phyloP scores from a whole-genome alignment of 1,284 basidiomycete genomes.

The Violaceomyces palustris region DNA sequence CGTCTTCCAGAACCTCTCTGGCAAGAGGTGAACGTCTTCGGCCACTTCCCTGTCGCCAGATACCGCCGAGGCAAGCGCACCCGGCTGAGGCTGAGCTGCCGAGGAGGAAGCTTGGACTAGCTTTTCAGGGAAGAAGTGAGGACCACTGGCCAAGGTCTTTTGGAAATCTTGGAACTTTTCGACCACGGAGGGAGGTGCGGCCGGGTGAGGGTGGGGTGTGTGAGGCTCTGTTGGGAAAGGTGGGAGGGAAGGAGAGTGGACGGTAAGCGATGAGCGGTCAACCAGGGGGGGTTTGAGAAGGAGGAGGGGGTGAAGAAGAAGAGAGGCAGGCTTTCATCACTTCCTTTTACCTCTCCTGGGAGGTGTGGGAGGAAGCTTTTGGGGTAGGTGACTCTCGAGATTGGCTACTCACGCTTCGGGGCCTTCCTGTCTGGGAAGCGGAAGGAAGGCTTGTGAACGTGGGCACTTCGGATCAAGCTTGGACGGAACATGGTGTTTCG shows the following conservation, averaged over 20 bases:
- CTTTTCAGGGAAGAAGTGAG: conserved; percentile 48
- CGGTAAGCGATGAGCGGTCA: background rate
- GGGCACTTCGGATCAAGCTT: conserved; percentile 29
- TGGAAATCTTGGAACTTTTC: conserved; percentile 42
- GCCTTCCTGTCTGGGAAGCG: conserved; percentile 42
- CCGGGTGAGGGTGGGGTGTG: conserved; percentile 46
- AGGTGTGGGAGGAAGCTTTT: background rate
- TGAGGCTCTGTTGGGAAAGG: conserved; percentile 41
- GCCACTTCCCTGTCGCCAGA: conserved; percentile 15
- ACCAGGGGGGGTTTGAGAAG: background rate
- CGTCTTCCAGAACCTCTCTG: conserved; percentile 47
- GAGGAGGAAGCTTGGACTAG: conserved; percentile 8
- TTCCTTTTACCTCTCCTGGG: background rate
- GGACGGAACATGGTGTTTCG: conserved; percentile 25
- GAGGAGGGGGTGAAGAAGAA: background rate
- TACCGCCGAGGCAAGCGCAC: conserved; percentile 4
- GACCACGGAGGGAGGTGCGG: conserved; percentile 37
- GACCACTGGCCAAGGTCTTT: conserved; percentile 38
- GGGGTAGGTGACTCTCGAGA: background rate
- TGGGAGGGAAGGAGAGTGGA: background rate
- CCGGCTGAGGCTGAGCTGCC: background rate
- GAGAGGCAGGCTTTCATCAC: background rate
- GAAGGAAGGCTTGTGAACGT: conserved; percentile 36
- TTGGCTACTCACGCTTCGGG: conserved; percentile 21
- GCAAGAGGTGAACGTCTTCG: conserved; percentile 24